phyloP scores from a whole-genome alignment of 2,329 filamentous ascomycete genomes.

The Verticillium albo-atrum region DNA sequence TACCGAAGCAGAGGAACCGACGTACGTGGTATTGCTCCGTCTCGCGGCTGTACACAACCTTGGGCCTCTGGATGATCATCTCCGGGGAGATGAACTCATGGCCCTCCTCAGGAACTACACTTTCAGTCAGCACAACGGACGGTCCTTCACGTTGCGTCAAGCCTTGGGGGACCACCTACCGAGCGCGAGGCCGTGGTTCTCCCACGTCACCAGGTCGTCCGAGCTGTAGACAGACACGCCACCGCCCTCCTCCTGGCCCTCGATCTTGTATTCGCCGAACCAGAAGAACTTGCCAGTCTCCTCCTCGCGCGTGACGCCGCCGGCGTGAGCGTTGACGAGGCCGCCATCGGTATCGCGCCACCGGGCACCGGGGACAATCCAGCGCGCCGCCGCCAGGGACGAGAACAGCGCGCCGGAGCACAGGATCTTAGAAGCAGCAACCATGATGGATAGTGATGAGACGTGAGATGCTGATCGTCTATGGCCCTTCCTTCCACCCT shows the following conservation, averaged over 20 bases:
- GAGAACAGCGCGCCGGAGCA: slow-evolving; percentile 7
- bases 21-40: slow-evolving; percentile 52
- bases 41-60: slow-evolving; percentile 53
- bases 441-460: slow-evolving; percentile 2
- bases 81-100: slow-evolving; percentile 50
- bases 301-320: slow-evolving; percentile 47
- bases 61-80: slow-evolving; percentile 58
- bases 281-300: slow-evolving; percentile 52
- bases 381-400: slow-evolving; percentile 34
- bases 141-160: too few species aligned
- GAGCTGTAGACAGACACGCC: slow-evolving; percentile 59
- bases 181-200: slow-evolving; percentile 50
- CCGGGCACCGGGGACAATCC: slow-evolving; percentile 57
- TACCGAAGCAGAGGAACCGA: background rate
- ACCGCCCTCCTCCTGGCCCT: slow-evolving; percentile 54
- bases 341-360: slow-evolving; percentile 58
- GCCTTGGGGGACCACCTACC: slow-evolving; percentile 28
- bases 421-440: slow-evolving; percentile 8
- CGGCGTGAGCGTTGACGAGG: slow-evolving; percentile 59
- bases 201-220: slow-evolving; percentile 56
- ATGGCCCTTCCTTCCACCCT: background rate
- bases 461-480: background rate
- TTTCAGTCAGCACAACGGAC: background rate
- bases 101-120: slow-evolving; percentile 25
- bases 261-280: slow-evolving; percentile 58